A percentile compares a stretch with the other conserved stretches of the same genome.
Conservation (phyloP, 106 monocot genomes). For the Hemerocallis citrina region DNA sequence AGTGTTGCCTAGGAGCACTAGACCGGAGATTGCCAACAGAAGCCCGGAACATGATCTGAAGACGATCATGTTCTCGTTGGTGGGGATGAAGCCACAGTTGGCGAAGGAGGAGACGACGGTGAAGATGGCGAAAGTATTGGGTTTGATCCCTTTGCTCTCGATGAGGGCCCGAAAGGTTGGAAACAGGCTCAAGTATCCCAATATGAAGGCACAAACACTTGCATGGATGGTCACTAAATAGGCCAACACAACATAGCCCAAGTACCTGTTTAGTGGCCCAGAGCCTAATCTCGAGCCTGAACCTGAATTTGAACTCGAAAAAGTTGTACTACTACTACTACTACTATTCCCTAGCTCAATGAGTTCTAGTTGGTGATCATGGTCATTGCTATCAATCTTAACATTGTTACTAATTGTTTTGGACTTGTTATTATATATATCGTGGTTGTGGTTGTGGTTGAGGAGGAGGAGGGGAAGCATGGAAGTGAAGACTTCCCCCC, state of each 20-base stretch:
- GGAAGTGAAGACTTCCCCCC: slow-evolving; percentile 56
- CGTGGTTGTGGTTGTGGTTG: slow-evolving; percentile 5
- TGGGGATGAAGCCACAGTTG: slow-evolving; percentile 37
- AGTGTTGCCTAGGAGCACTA: slow-evolving; percentile 38
- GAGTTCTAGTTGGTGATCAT: background rate
- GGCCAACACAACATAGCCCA: slow-evolving; percentile 11
- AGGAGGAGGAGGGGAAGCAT: slow-evolving; percentile 30
- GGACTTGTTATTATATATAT: background rate
- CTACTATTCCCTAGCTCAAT: background rate
- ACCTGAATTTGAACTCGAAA: slow-evolving; percentile 16
- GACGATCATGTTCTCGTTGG: slow-evolving; percentile 49
- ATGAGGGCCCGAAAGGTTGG: background rate
- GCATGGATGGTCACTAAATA: slow-evolving; percentile 20
- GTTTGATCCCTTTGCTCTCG: slow-evolving; percentile 18
- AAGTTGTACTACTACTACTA: slow-evolving; percentile 13
- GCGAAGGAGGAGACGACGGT: slow-evolving; percentile 28
- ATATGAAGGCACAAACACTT: background rate
- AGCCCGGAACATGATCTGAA: slow-evolving; percentile 36
- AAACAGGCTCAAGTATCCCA: slow-evolving; percentile 2
- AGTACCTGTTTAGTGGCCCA: background rate
- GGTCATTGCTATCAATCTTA: background rate
- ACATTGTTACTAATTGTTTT: background rate
- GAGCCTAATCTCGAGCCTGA: too few relatives aligned
- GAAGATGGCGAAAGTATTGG: slow-evolving; percentile 22
- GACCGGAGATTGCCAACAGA: slow-evolving; percentile 20